These are phyloP conservation scores for Pleurotus pulmonarius DNA, from an alignment of 768 basidiomycete species.

Conservation along the genomic window DNA sequence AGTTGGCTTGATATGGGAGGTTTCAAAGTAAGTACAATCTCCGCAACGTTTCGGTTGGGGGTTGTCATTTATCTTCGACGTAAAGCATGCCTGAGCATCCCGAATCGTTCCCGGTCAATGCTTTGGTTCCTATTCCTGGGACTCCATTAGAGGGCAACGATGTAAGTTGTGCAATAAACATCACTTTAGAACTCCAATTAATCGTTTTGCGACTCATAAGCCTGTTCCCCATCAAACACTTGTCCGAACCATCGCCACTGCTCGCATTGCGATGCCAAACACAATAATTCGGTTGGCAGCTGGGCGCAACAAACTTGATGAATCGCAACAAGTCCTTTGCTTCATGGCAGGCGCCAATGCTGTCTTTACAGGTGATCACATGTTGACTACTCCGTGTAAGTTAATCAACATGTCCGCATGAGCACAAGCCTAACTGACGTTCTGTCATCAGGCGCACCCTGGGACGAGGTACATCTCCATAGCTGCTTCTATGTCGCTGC, in stretches of 20 bases:
- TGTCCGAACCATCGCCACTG: conserved; percentile 92
- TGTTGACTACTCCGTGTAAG: conserved; percentile 96
- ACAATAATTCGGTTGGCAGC: conserved; percentile 96
- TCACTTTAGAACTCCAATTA: neutral
- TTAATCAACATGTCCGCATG: conserved; percentile 14
- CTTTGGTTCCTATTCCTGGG: conserved; percentile 91
- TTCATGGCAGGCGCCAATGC: conserved; percentile 99
- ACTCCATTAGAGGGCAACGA: conserved; percentile 92
- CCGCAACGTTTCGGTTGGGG: conserved; percentile 4
- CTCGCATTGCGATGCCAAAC: conserved; percentile 84
- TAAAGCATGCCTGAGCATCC: conserved; percentile 90
- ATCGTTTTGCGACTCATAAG: conserved; percentile 33
- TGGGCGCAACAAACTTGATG: conserved; percentile 82
- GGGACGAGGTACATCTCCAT: conserved; percentile 71
- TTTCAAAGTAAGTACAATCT: conserved; percentile 64
- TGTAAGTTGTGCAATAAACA: conserved; percentile 33
- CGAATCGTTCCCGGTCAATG: conserved; percentile 99
- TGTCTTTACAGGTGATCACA: conserved; percentile 96
- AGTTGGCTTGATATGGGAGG: conserved; percentile 91
- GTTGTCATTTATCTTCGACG: conserved; percentile 11
- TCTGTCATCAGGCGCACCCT: conserved; percentile 66
- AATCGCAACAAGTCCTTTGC: conserved; percentile 95
- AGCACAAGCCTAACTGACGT: conserved; percentile 10
- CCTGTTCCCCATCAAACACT: conserved; percentile 79
- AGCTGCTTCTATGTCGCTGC: neutral